A percentile compares a stretch with the other conserved stretches of the same genome.
Evolutionary conservation across 345 rosid genomes (phyloP).

Genomic region (Citrus medica): DNA sequence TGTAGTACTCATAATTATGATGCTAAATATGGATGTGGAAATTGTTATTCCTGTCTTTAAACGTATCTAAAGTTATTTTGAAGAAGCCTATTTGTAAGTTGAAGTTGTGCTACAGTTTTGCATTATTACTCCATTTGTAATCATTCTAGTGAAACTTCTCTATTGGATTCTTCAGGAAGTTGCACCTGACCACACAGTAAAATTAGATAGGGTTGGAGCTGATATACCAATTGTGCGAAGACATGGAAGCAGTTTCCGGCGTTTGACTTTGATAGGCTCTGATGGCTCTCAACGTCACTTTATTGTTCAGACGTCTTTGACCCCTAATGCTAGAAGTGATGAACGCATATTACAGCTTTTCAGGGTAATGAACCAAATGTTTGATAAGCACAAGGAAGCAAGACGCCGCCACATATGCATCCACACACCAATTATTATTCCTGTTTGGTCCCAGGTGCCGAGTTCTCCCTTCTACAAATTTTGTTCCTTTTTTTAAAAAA

Average conservation of each 20-base stretch:
- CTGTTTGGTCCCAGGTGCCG: constrained; percentile 98
- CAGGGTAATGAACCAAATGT: constrained; percentile 99
- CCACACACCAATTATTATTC: constrained; percentile 96
- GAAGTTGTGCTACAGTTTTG: background rate
- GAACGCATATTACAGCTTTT: constrained; percentile 96
- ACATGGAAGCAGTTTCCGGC: constrained; percentile 99
- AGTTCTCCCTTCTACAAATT: background rate
- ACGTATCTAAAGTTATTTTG: background rate
- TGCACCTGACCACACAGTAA: constrained; percentile 89
- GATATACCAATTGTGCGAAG: constrained; percentile 95
- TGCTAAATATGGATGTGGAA: background rate
- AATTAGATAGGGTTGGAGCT: constrained; percentile 90
- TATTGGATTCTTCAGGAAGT: constrained; percentile 59
- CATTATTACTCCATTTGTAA: background rate
- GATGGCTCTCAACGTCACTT: constrained; percentile 97
- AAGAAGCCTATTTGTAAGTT: background rate
- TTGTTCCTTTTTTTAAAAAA: background rate
- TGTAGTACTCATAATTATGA: too few relatives aligned
- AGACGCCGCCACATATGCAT: constrained; percentile 84
- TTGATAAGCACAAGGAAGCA: constrained; percentile 97
- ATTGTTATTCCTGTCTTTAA: background rate
- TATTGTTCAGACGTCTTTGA: constrained; percentile 97
- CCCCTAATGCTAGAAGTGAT: constrained; percentile 98
- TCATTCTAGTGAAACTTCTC: constrained; percentile 14
- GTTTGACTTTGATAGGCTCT: constrained; percentile 90